These are phyloP conservation scores for Aspergillus homomorphus DNA, from an alignment of 495 filamentous ascomycete species.

Conservation along the genomic window DNA sequence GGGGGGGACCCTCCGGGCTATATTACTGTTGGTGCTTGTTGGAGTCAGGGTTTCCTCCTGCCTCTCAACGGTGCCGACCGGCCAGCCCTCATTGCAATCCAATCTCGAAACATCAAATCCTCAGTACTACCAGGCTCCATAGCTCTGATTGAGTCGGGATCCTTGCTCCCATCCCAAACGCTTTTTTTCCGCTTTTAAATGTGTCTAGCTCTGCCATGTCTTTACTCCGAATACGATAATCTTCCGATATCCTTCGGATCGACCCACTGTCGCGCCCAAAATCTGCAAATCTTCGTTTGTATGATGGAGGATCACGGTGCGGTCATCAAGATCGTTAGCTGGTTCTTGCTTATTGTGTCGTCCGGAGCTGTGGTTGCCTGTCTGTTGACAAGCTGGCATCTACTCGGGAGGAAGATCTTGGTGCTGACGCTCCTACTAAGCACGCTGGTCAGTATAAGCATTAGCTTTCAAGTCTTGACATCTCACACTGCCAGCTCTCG, in stretches of 20 bases:
- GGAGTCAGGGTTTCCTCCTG: too few relatives aligned
- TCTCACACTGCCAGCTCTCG: neutral
- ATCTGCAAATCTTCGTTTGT: too few relatives aligned
- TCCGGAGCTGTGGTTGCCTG: neutral
- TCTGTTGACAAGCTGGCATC: constrained; percentile 5
- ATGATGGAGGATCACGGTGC: neutral
- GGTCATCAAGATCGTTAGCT: constrained; percentile 1
- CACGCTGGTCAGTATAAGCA: neutral
- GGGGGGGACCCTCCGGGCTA: too few relatives aligned
- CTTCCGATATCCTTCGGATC: neutral
- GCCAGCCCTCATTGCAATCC: neutral
- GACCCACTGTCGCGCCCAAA: neutral
- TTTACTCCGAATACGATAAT: neutral
- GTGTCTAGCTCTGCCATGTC: neutral
- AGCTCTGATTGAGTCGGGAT: neutral
- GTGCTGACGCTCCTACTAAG: neutral
- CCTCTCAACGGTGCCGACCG: neutral
- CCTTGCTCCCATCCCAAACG: neutral
- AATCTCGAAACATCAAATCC: neutral
- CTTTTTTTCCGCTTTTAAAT: neutral
- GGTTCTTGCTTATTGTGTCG: constrained; percentile 4
- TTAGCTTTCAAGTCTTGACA: neutral
- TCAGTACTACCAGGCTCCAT: neutral
- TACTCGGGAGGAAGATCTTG: neutral
- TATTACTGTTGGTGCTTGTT: neutral